A percentile compares a stretch with the other conserved stretches of the same genome.
phyloP scores from a whole-genome alignment of 352 stramenopile species.

The Phytophthora pini region DNA sequence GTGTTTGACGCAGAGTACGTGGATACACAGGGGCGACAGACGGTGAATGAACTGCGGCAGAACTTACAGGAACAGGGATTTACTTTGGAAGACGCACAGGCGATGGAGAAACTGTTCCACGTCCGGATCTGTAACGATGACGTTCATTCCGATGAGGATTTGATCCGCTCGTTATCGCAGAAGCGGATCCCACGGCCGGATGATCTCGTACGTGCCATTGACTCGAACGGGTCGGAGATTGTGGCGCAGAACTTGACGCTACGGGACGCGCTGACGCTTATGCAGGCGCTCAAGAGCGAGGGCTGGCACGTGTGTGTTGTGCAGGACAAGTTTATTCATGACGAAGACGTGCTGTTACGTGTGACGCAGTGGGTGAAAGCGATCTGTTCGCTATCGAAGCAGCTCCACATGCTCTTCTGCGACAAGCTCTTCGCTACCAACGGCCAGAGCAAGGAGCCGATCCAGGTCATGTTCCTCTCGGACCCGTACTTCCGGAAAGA shows the following conservation, averaged over 20 bases:
- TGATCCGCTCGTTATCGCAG: slow-evolving; percentile 92
- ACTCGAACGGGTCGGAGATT: slow-evolving; percentile 79
- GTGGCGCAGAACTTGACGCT: slow-evolving; percentile 61
- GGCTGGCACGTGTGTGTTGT: slow-evolving; percentile 88
- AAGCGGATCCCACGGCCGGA: slow-evolving; percentile 70
- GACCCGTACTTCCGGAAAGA: slow-evolving; percentile 96
- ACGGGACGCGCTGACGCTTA: slow-evolving; percentile 68
- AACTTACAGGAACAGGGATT: slow-evolving; percentile 22
- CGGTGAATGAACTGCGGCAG: slow-evolving; percentile 36
- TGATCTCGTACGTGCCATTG: slow-evolving; percentile 73
- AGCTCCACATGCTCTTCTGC: slow-evolving; percentile 73
- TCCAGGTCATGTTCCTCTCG: slow-evolving; percentile 92
- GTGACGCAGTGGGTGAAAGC: slow-evolving; percentile 82
- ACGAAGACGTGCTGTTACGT: slow-evolving; percentile 70
- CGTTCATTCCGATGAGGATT: slow-evolving; percentile 97
- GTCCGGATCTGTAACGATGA: slow-evolving; percentile 98
- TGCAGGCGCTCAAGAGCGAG: slow-evolving; percentile 80
- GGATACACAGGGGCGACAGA: slow-evolving; percentile 50
- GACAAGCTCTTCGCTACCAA: slow-evolving; percentile 64
- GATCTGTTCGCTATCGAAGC: slow-evolving; percentile 63
- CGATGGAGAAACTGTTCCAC: slow-evolving; percentile 77
- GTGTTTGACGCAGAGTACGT: slow-evolving; percentile 73
- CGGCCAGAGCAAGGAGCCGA: slow-evolving; percentile 62
- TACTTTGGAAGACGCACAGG: slow-evolving; percentile 23
- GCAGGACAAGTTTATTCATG: slow-evolving; percentile 69